Base-by-base conservation (phyloP, 768 basidiomycete species). In the Termitomyces sp. region DNA sequence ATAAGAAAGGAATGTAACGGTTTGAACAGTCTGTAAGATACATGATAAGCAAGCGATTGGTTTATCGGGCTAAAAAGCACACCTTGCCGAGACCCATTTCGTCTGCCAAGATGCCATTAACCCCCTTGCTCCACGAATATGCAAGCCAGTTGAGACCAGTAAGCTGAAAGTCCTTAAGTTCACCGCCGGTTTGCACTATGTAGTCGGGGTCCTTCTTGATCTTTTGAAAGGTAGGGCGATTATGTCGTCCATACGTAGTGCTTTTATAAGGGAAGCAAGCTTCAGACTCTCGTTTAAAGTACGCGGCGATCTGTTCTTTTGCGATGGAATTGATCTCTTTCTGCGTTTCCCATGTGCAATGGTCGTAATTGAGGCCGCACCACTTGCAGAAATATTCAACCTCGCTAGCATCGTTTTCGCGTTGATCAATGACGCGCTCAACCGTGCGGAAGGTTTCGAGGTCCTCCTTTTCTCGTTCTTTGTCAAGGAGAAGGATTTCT, bases 71-170 rank as follows among this genome's bases (percentile, higher is more conserved):
- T 39, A 58, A 18, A 10, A 62, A 59, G 36, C 64, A 46, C 61
- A 90, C 82, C 84, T 99, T 99, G 54, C 97, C 97, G 26, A 99
- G 88, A 69, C 97, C 97, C 97, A 98, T 99, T 80, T 99, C 97
- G 67, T 99, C 97, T 0, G 97, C 97, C 36, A 99, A 76, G 58
- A 99, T 97, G 20, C 97, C 97, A 68, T 98, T 98, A 65, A 96
- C 90, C 9, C 92, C 92, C 64, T 92, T 86, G 62, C 83, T 86
- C 97, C 97, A 98, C 16, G 95, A 76, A 71, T 96, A 98, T 4
- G 92, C 89, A n/a, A 99, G 80, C 97, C 97, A 99, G 68, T 99
- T 99, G 61, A 99, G 79, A 24, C 97, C 97, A 2, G 94, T 97
- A 41, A 98, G 79, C 76, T 99, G 97, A 77, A 99, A 99, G 66